Evolutionary conservation across 768 basidiomycete genomes (phyloP).

Genomic region (Omphalotus guepiniiformis): DNA sequence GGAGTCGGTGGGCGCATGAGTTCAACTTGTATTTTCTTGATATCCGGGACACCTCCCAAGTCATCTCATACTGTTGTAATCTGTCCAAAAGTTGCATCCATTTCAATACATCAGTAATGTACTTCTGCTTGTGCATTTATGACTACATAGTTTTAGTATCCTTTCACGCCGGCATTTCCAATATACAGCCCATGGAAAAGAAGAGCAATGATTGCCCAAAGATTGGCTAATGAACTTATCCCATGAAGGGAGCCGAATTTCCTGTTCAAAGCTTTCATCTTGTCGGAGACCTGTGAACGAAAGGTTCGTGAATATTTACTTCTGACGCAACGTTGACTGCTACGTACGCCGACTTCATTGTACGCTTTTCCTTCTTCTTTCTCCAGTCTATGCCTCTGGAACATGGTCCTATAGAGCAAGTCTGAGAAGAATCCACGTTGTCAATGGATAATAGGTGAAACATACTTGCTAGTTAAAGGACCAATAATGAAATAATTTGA

Average conservation of each 20-base stretch:
- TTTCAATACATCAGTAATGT: no score
- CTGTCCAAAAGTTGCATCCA: no score
- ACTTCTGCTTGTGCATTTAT: no score
- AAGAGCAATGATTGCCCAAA: slow-evolving; percentile 54
- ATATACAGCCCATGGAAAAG: slow-evolving; percentile 72
- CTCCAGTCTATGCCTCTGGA: slow-evolving; percentile 66
- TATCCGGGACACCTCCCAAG: background rate
- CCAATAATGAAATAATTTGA: slow-evolving; percentile 69
- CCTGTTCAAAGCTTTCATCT: slow-evolving; percentile 67
- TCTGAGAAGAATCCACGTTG: slow-evolving; percentile 1
- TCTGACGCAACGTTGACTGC: background rate
- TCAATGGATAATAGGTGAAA: slow-evolving; percentile 1
- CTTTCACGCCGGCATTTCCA: slow-evolving; percentile 48
- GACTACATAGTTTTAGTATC: slow-evolving; percentile 10
- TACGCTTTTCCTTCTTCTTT: slow-evolving; percentile 68
- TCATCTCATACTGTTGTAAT: background rate
- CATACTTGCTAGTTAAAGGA: slow-evolving; percentile 66
- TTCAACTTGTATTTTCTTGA: slow-evolving; percentile 27
- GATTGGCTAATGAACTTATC: slow-evolving; percentile 62
- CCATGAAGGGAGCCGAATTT: slow-evolving; percentile 68
- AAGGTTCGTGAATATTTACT: slow-evolving; percentile 1
- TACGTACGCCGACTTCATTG: slow-evolving; percentile 59
- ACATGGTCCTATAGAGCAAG: slow-evolving; percentile 55
- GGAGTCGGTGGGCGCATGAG: slow-evolving; percentile 74
- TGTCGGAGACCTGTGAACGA: slow-evolving; percentile 48